phyloP scores from a whole-genome alignment of 768 basidiomycete species.

The Podaxis sp. region DNA sequence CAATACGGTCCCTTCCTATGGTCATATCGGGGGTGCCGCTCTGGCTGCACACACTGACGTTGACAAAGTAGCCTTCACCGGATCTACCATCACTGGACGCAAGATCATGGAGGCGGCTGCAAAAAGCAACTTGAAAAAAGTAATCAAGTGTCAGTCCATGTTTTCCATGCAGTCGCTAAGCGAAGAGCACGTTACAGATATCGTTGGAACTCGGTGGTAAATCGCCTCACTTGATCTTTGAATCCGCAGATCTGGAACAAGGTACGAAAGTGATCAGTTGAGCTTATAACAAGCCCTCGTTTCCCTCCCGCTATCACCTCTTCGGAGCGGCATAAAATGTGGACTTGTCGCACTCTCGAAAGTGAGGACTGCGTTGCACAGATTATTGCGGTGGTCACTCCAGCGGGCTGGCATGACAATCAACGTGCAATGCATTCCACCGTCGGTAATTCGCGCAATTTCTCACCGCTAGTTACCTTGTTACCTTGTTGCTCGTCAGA shows the following conservation, averaged over 20 bases:
- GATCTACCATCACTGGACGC: conserved; percentile 84
- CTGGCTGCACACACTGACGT: conserved; percentile 79
- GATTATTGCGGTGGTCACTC: neutral
- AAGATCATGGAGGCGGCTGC: conserved; percentile 92
- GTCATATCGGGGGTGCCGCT: conserved; percentile 79
- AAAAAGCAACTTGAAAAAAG: conserved; percentile 93
- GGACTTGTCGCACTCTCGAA: neutral
- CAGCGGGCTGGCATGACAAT: neutral
- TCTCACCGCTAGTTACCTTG: too few species aligned
- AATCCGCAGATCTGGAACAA: conserved; percentile 87
- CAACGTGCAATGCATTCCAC: neutral
- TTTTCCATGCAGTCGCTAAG: neutral
- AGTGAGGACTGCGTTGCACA: neutral
- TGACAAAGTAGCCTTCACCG: conserved; percentile 95
- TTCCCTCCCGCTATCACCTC: neutral
- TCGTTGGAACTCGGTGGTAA: conserved; percentile 95
- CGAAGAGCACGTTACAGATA: conserved; percentile 39
- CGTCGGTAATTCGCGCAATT: neutral
- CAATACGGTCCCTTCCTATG: conserved; percentile 83
- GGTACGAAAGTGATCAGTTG: conserved; percentile 34
- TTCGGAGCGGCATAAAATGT: neutral
- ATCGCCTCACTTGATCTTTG: conserved; percentile 84
- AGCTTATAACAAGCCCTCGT: neutral
- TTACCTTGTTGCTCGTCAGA: neutral
- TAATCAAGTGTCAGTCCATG: conserved; percentile 15